phyloP scores from a whole-genome alignment of 2,329 filamentous ascomycete species.

The Hymenoscyphus occultus region DNA sequence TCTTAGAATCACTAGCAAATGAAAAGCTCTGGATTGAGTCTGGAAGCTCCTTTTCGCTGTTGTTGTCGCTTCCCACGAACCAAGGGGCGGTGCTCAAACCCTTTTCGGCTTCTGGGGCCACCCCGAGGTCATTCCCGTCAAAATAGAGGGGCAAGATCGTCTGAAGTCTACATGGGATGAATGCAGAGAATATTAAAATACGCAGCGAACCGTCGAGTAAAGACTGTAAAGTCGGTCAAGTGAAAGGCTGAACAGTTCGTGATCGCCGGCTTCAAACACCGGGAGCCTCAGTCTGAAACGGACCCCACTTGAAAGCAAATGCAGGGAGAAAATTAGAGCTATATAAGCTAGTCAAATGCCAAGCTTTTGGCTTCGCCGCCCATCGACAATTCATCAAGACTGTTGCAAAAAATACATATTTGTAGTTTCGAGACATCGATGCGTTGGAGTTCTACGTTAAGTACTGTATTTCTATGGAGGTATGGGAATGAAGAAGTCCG shows the following conservation, averaged over 20 bases:
- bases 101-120: constrained; percentile 10
- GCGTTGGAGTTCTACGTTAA: too few species aligned
- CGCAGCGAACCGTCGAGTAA: not conserved
- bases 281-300: constrained; percentile 23
- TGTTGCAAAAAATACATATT: too few species aligned
- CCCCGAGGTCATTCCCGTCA: constrained; percentile 2
- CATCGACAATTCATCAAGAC: too few species aligned
- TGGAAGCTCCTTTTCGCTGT: constrained; percentile 8
- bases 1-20: constrained; percentile 6
- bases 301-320: constrained; percentile 11
- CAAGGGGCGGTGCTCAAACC: constrained; percentile 15
- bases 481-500: too few species aligned
- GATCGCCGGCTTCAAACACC: constrained; percentile 22
- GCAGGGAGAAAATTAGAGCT: not conserved
- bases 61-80: constrained; percentile 14
- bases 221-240: not conserved
- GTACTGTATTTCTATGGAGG: too few species aligned
- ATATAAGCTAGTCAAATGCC: not conserved
- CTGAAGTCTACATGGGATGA: constrained; percentile 18
- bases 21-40: not conserved
- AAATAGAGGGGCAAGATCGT: constrained; percentile 11
- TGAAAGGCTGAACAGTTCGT: not conserved
- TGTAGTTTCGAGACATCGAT: too few species aligned
- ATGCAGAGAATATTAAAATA: constrained; percentile 12
- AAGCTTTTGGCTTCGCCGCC: not conserved